Conservation (phyloP, 345 rosid genomes). For the Salix purpurea region DNA sequence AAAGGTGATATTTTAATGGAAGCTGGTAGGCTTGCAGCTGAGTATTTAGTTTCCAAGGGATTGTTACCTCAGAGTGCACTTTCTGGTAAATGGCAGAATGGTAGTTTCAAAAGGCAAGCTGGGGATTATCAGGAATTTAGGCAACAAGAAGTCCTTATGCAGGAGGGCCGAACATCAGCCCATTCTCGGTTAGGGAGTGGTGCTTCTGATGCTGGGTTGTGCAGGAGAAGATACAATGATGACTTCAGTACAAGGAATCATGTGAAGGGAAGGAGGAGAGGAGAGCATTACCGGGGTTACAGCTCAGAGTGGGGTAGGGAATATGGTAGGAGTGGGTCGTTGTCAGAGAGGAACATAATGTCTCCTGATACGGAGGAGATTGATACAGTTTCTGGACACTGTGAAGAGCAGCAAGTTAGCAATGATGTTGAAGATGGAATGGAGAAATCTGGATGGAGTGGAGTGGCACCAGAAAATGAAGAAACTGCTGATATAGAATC, state of each 20-base stretch:
- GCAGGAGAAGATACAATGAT: conserved; percentile 61
- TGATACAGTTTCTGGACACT: conserved; percentile 43
- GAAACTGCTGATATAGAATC: conserved; percentile 52
- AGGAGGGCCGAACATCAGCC: conserved; percentile 46
- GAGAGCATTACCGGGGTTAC: conserved; percentile 45
- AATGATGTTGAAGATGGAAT: conserved; percentile 48
- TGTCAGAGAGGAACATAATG: conserved; percentile 57
- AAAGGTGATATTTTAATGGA: conserved; percentile 68
- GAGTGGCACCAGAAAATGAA: conserved; percentile 39
- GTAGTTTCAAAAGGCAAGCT: conserved; percentile 53
- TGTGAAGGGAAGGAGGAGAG: conserved; percentile 61
- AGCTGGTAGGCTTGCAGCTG: conserved; percentile 92
- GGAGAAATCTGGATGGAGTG: conserved; percentile 47
- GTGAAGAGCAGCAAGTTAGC: conserved; percentile 52
- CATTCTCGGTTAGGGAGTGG: conserved; percentile 49
- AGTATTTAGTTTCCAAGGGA: conserved; percentile 87
- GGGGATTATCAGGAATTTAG: conserved; percentile 54
- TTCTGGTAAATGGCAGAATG: conserved; percentile 75
- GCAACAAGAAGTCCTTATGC: conserved; percentile 53
- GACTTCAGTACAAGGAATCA: conserved; percentile 51
- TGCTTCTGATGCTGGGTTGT: conserved; percentile 36
- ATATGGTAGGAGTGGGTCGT: conserved; percentile 62
- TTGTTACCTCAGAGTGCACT: conserved; percentile 51
- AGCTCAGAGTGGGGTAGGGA: conserved; percentile 66
- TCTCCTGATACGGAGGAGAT: conserved; percentile 51